Evolutionary conservation across 78 protist genomes (phyloP).

Genomic region (slime mould (Dictyostelium discoideum)): DNA sequence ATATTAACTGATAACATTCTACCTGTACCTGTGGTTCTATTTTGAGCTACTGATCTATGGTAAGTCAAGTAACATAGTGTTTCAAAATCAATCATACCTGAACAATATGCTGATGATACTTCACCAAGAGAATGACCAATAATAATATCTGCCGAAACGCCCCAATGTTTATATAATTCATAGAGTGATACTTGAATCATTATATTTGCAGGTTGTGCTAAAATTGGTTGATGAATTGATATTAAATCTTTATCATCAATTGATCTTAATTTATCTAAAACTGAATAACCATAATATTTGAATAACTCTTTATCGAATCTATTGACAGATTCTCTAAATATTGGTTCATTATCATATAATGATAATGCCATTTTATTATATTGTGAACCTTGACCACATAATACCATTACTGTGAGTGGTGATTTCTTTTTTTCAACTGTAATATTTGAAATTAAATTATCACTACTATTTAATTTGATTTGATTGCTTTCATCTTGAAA

Average conservation of each 20-base stretch:
- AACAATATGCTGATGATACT: constrained; percentile 24
- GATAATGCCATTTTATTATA: constrained; percentile 60
- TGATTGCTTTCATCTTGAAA: background rate
- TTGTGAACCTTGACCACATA: constrained; percentile 84
- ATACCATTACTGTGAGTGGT: constrained; percentile 24
- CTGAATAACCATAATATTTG: constrained; percentile 8
- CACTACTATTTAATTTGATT: background rate
- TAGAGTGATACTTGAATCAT: constrained; percentile 8
- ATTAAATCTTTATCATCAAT: background rate
- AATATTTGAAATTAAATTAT: background rate
- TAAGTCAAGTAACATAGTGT: background rate
- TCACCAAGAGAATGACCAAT: constrained; percentile 74
- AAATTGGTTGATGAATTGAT: constrained; percentile 42
- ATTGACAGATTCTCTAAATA: background rate
- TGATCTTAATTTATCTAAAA: background rate
- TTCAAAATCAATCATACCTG: constrained; percentile 39
- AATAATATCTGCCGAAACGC: background rate
- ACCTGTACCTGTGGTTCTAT: constrained; percentile 20
- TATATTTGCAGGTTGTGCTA: constrained; percentile 31
- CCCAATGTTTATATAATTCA: constrained; percentile 38
- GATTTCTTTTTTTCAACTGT: background rate
- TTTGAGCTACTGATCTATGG: background rate
- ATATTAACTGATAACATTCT: constrained; percentile 38
- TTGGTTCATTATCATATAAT: constrained; percentile 37
- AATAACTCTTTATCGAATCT: background rate